These are phyloP conservation scores for Agapanthus africanus DNA, from an alignment of 106 monocot species.

Conservation along the genomic window DNA sequence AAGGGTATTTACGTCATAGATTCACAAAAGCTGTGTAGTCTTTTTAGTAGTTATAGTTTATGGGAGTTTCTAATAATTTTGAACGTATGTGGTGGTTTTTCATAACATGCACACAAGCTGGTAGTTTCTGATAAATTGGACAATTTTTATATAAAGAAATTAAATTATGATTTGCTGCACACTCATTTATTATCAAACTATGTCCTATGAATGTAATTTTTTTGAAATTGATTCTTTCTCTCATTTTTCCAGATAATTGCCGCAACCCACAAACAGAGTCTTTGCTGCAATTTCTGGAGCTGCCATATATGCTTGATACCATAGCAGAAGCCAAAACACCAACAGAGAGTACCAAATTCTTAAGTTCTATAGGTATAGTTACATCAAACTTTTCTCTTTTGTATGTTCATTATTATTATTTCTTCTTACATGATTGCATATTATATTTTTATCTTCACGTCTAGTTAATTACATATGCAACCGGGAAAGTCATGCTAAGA, in stretches of 20 bases:
- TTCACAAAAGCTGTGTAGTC: too few species aligned
- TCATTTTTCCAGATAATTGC: slow-evolving; percentile 36
- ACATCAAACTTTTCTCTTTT: not conserved
- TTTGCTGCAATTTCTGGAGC: slow-evolving; percentile 45
- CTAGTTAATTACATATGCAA: not conserved
- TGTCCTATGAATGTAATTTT: too few species aligned
- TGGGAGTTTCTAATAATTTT: too few species aligned
- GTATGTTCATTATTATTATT: not conserved
- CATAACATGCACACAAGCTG: too few species aligned
- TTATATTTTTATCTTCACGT: not conserved
- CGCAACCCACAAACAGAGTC: slow-evolving; percentile 71
- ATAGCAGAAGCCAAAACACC: slow-evolving; percentile 12
- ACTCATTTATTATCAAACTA: not conserved
- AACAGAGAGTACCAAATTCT: slow-evolving; percentile 1
- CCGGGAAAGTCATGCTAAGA: too few species aligned
- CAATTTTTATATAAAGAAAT: too few species aligned
- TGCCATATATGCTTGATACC: slow-evolving; percentile 51
- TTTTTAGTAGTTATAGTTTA: too few species aligned
- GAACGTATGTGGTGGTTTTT: too few species aligned
- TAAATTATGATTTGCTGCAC: not conserved
- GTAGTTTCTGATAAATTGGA: too few species aligned
- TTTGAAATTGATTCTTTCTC: not conserved
- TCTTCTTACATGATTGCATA: not conserved
- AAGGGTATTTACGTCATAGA: too few species aligned
- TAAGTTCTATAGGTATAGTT: slow-evolving; percentile 28